These are phyloP conservation scores for Tylopilus plumbeoviolaceoides DNA, from an alignment of 768 basidiomycete genomes.

Conservation along the genomic window DNA sequence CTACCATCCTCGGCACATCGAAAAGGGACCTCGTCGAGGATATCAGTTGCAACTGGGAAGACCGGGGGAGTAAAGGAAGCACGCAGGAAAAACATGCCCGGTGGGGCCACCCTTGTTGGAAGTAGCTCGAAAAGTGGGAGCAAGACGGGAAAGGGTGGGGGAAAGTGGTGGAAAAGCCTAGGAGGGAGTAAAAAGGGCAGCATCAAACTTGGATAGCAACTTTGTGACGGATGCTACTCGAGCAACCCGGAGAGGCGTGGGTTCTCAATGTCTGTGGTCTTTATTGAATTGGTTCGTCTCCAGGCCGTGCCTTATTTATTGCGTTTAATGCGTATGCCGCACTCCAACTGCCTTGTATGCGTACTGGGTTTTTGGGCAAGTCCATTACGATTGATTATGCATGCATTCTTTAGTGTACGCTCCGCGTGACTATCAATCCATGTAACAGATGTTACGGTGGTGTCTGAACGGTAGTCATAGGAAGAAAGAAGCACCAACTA, in stretches of 20 bases:
- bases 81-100: not conserved
- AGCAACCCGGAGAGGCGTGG: not conserved
- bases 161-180: constrained; percentile 47
- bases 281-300: not conserved
- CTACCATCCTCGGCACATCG: constrained; percentile 15
- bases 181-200: constrained; percentile 13
- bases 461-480: too few relatives aligned
- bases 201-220: constrained; percentile 1
- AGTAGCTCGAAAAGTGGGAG: too few relatives aligned
- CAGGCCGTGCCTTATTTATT: too few relatives aligned
- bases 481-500: too few relatives aligned
- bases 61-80: not conserved
- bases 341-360: too few relatives aligned
- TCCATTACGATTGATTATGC: too few relatives aligned
- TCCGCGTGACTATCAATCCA: too few relatives aligned
- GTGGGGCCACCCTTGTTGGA: too few relatives aligned
- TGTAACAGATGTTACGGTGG: too few relatives aligned
- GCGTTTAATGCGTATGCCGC: too few relatives aligned
- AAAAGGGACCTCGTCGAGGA: constrained; percentile 62
- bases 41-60: constrained; percentile 29
- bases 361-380: too few relatives aligned
- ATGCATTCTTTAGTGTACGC: too few relatives aligned
- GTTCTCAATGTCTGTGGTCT: not conserved
- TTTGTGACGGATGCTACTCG: not conserved
- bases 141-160: not conserved